Base-by-base conservation (phyloP, 371 early-diverging fungal genomes). In the Rhizomucor miehei region DNA sequence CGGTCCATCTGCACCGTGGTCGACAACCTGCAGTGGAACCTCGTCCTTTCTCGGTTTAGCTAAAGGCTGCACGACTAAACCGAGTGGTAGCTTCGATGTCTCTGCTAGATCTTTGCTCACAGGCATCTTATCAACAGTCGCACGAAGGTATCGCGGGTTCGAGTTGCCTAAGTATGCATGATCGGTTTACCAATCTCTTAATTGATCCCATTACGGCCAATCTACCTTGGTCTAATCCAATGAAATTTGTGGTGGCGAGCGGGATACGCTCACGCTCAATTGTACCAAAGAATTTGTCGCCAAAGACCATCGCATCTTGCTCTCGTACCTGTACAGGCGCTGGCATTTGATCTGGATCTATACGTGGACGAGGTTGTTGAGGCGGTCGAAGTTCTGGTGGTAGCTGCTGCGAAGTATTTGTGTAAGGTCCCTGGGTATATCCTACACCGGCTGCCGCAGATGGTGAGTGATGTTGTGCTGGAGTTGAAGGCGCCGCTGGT, bases 331-430 rank as follows among this genome's bases (percentile, higher is more conserved):
- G 82, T 2, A 94, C 85, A 14, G 95, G 95, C 9, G 93, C 89
- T 9, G 99, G 99, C 67, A 98, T 92, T 63, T 95, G 93, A 68
- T 92, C 88, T 4, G 97, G 96, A 65, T 98, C 95, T 47, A 98
- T 95, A 23, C 88, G 80, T 6, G 83, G 83, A 25, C 77, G 76
- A 25, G 84, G 77, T 45, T 84, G 79, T 8, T 65, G 67, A 16
- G 73, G 75, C 13, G 75, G 73, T 17, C 64, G 56, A 16, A 60
- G 34, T 24, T 60, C 60, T n/a, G 71, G 60, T 35, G 75, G 72
- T 19, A 75, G 38, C 23, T 66, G 69, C 38, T 75, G 75, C 3
- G 54, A 54, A 0, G 71, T 53, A 20, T 74, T 46, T 0, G 68
- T 40, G 21, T 66, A 70, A 5, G 75, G 71, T 14, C 66, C 69